phyloP scores from a whole-genome alignment of 306 rosid genomes.

The Acacia confusa region DNA sequence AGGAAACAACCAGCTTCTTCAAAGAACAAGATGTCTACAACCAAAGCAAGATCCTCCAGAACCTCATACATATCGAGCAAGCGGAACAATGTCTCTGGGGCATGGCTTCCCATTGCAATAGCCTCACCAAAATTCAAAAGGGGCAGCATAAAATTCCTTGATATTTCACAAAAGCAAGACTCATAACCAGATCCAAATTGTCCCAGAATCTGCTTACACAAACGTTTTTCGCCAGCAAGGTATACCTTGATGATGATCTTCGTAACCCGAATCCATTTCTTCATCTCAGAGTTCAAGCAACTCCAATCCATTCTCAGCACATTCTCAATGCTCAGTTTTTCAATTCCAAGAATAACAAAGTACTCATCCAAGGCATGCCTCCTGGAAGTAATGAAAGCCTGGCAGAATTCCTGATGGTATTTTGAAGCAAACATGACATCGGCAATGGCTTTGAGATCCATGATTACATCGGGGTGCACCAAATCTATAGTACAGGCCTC shows the following conservation, averaged over 20 bases:
- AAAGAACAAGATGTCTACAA: constrained; percentile 44
- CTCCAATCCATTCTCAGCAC: constrained; percentile 58
- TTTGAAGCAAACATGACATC: constrained; percentile 58
- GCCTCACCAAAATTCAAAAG: constrained; percentile 66
- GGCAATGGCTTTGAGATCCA: constrained; percentile 61
- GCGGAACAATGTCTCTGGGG: constrained; percentile 55
- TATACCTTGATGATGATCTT: constrained; percentile 53
- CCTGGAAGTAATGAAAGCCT: constrained; percentile 44
- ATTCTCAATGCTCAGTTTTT: constrained; percentile 50
- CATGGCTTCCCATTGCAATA: constrained; percentile 42
- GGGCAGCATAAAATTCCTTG: constrained; percentile 38
- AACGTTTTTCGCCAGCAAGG: constrained; percentile 53
- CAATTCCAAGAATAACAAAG: constrained; percentile 45
- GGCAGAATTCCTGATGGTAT: constrained; percentile 58
- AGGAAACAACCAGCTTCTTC: constrained; percentile 47
- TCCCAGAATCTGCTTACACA: constrained; percentile 55
- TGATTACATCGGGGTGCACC: constrained; percentile 46
- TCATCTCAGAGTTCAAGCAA: constrained; percentile 46
- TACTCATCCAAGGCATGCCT: constrained; percentile 59
- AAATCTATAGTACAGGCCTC: constrained; percentile 38
- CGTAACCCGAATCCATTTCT: constrained; percentile 53
- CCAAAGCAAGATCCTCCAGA: constrained; percentile 42
- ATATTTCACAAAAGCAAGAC: constrained; percentile 50
- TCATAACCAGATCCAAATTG: constrained; percentile 41
- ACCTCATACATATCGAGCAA: constrained; percentile 69